Base-by-base conservation (phyloP, 495 filamentous ascomycete species). In the Daldinia bambusicola region DNA sequence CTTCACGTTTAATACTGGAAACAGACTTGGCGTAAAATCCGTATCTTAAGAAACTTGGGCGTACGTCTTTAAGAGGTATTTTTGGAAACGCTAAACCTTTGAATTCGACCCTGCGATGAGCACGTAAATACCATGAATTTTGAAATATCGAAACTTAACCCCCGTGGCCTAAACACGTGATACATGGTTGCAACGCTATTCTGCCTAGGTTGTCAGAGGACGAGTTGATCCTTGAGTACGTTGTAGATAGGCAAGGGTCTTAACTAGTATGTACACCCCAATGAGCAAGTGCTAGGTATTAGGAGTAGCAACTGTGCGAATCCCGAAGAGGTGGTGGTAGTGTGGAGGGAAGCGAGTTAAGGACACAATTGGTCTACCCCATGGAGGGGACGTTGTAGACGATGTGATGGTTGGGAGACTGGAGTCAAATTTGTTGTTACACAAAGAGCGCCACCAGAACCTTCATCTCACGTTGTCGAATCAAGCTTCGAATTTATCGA, bases 21-120 rank as follows among this genome's bases (percentile, higher is more conserved):
- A 61, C 41, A 26, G 43, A 41, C 38, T 55, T 55, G 45, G 63
- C 55, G 40, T 37, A 10, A 36, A 51, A 50, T 30, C 48, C 30
- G 37, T 40, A 37, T 62, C 16, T 18, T 9, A 43, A 36, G 55
- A 66, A 22, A 22, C 9, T 10, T 22, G 5, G 0, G 16, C 20
- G 43, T 12, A 4, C 38, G 70, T 72, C 69, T 66, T 65, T n/a
- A n/a, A n/a, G 36, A 41, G 61, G 57, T 69, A 72, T 72, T 68
- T 68, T 69, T 68, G 65, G 70, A 72, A 61, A 56, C 38, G 36
- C 2, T 32, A 41, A 2, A n/a, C 20, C 20, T 45, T 53, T 38
- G 20, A 38, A 30, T 36, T 30, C 26, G 2, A 32, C 36, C 30
- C 6, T 22, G 9, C 43, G 36, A 30, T 40, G n/a, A 32, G 52